Conservation (phyloP, 371 early-diverging fungal genomes). For the Mucor racemosus region DNA sequence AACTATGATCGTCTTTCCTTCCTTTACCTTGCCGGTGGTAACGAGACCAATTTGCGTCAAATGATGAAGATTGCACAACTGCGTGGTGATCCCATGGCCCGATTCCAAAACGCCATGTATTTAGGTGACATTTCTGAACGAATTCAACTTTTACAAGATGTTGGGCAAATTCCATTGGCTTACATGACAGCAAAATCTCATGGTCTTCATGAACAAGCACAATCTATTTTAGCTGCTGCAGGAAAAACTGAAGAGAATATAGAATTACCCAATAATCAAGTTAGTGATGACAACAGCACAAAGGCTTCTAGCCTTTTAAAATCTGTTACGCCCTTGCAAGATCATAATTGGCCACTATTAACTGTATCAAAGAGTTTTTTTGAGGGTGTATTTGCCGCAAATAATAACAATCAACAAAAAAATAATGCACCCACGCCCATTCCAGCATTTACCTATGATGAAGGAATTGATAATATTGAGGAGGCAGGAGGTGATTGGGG, state of each 20-base stretch:
- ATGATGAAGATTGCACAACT: neutral
- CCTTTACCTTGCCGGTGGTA: neutral
- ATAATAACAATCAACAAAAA: neutral
- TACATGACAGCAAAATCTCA: neutral
- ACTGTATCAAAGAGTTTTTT: neutral
- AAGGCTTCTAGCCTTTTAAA: neutral
- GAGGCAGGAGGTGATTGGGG: neutral
- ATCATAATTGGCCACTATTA: neutral
- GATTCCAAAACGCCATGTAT: conserved; percentile 3
- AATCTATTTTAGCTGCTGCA: neutral
- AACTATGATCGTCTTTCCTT: neutral
- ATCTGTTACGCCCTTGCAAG: neutral
- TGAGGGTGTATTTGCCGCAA: conserved; percentile 5
- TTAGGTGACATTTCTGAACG: neutral
- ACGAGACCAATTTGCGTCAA: neutral
- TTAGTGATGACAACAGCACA: neutral
- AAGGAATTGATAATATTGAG: neutral
- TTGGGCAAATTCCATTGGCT: neutral
- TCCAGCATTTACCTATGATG: neutral
- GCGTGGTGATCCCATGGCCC: neutral
- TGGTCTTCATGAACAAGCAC: neutral
- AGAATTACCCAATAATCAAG: neutral
- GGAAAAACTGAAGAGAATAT: neutral
- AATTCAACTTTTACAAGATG: neutral
- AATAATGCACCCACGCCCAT: neutral